Evolutionary conservation across 805 yeast species (phyloP).

Genomic region (Barnettozyma populi): DNA sequence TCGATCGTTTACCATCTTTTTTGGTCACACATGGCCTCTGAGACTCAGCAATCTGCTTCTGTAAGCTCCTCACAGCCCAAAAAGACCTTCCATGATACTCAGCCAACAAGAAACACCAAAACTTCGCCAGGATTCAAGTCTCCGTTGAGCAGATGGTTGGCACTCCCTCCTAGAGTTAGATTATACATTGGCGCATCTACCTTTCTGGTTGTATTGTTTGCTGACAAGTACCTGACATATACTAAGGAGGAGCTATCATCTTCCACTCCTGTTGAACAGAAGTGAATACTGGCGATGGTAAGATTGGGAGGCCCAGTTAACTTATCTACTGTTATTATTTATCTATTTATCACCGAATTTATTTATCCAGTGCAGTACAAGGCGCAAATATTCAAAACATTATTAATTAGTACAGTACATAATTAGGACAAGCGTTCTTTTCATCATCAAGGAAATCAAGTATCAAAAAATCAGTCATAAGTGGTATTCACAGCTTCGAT

Average conservation of each 20-base stretch:
- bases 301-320: too few species aligned
- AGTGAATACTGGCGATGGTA: not conserved
- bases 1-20: not conserved
- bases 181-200: conserved; percentile 26
- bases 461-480: conserved; percentile 1
- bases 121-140: not conserved
- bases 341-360: not conserved
- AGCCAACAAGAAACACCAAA: not conserved
- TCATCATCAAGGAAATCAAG: not conserved
- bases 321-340: too few species aligned
- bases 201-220: conserved; percentile 23
- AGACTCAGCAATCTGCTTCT: not conserved
- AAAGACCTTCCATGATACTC: conserved; percentile 2
- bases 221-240: conserved; percentile 20
- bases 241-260: conserved; percentile 10
- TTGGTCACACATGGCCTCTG: not conserved
- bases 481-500: conserved; percentile 12
- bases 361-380: not conserved
- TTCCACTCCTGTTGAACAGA: not conserved
- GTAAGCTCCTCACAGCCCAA: not conserved
- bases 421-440: not conserved
- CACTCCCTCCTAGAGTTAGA: conserved; percentile 21
- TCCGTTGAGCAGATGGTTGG: conserved; percentile 17
- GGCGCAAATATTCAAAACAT: not conserved
- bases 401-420: not conserved